phyloP scores from a whole-genome alignment of 2,329 filamentous ascomycete genomes.

The Cercospora sp. region DNA sequence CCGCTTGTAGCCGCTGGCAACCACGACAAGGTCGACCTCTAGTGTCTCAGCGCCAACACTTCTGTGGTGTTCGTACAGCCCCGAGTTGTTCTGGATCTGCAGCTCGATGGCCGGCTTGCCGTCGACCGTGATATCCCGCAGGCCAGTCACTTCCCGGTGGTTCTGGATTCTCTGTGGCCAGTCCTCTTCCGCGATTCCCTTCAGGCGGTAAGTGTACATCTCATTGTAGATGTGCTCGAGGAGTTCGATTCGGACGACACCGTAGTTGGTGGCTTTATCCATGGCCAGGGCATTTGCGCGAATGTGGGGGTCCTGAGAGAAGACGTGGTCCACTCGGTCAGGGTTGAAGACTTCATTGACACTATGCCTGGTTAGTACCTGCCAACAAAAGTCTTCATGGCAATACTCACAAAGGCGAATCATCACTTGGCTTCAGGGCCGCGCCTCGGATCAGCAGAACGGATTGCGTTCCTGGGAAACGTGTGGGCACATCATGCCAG shows the following conservation, averaged over 20 bases:
- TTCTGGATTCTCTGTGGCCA: conserved; percentile 84
- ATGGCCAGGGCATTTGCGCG: conserved; percentile 64
- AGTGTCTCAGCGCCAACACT: conserved; percentile 54
- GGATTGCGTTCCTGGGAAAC: conserved; percentile 80
- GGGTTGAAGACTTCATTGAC: conserved; percentile 98
- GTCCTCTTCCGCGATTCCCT: conserved; percentile 65
- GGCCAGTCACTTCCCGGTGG: conserved; percentile 64
- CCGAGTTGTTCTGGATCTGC: conserved; percentile 56
- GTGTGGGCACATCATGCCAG: conserved; percentile 79
- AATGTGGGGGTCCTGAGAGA: conserved; percentile 62
- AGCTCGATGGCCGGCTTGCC: conserved; percentile 57
- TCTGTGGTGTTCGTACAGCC: conserved; percentile 46
- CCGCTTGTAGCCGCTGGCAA: conserved; percentile 83
- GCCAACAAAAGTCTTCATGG: conserved; percentile 36
- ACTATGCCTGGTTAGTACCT: conserved; percentile 48
- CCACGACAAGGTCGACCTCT: conserved; percentile 77
- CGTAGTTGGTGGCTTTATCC: conserved; percentile 88
- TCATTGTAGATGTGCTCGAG: conserved; percentile 86
- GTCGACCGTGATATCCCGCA: conserved; percentile 40
- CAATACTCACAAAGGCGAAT: conserved; percentile 74
- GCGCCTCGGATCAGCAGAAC: conserved; percentile 78
- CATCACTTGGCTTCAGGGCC: conserved; percentile 86
- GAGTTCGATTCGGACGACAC: conserved; percentile 85
- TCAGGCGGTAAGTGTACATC: conserved; percentile 81
- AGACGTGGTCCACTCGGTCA: conserved; percentile 75